These are phyloP conservation scores for Helotiales sp. DNA, from an alignment of 2,329 filamentous ascomycete species.

Conservation along the genomic window DNA sequence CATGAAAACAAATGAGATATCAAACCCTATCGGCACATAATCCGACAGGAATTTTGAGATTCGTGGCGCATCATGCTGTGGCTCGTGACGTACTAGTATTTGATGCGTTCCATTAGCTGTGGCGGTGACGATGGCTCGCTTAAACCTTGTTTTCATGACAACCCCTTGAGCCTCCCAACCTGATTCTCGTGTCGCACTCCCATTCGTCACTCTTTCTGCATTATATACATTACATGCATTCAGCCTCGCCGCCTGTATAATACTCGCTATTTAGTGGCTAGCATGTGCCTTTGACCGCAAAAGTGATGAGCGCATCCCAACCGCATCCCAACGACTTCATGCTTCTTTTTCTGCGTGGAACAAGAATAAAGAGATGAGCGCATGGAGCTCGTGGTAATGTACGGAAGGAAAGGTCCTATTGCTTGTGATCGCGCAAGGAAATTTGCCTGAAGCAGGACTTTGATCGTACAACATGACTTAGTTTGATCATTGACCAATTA, in stretches of 20 bases:
- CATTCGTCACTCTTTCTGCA: too few species aligned
- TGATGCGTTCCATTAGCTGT: neutral
- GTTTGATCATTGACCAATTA: too few species aligned
- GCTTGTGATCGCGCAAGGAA: too few species aligned
- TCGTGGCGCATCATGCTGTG: neutral
- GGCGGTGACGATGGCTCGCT: slow-evolving; percentile 13
- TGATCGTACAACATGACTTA: too few species aligned
- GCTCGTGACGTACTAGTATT: neutral
- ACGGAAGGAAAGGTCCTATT: too few species aligned
- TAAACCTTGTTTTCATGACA: slow-evolving; percentile 3
- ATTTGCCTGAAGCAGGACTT: neutral
- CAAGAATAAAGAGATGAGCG: neutral
- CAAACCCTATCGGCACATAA: too few species aligned
- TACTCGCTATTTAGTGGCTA: neutral
- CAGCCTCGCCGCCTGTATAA: neutral
- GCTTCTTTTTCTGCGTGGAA: neutral
- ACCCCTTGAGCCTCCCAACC: neutral
- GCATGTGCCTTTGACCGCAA: neutral
- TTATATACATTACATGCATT: too few species aligned
- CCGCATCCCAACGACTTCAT: too few species aligned
- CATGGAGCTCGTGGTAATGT: too few species aligned
- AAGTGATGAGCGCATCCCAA: neutral
- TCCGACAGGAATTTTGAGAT: too few species aligned
- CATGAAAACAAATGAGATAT: too few species aligned
- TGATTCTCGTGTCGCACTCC: neutral